Base-by-base conservation (phyloP, 345 rosid species). In the Punica granatum region DNA sequence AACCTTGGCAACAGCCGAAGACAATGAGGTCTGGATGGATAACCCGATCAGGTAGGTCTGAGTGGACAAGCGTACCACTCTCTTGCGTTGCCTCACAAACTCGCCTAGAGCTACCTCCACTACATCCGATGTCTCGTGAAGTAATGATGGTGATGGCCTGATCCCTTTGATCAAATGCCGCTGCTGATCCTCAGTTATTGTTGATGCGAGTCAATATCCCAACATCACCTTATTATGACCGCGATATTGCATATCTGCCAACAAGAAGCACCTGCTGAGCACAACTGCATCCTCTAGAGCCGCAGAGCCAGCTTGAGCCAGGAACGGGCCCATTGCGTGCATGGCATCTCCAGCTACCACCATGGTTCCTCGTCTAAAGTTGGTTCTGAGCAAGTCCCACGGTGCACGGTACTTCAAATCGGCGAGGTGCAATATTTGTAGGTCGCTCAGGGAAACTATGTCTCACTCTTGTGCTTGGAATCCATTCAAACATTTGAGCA, bases 1-100 rank as follows among this genome's bases (percentile, higher is more conserved):
- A 67, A 14, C n/a, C 65, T 74, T 84, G 14, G 11, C 60, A 13
- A 73, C 13, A 65, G 59, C 49, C 0, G 76, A 76, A 11, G 75
- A n/a, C n/a, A n/a, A 49, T 60, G 81, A 67, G 36, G 69, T 75
- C 0, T 75, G 33, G 3, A 70, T 33, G 0, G 35, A 23, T 18
- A 48, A 48, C 11, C 87, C 92, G 0, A 69, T 73, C 26, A 86
- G 78, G 71, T 74, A 84, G 7, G 83, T 82, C 34, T 82, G 76
- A 48, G 78, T 64, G 26, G 83, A 79, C 25, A 87, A 72, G 70
- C 78, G 28, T 26, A 77, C 36, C 7, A 73, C 49, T 48, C 72
- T 70, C 63, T 43, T 70, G 18, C 80, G 51, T 21, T 11, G 56
- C 6, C 67, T 48, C 25, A 67, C 42, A 35, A 63, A 77, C 63